phyloP scores from a whole-genome alignment of 768 basidiomycete species.

The Calvatia gigantea region DNA sequence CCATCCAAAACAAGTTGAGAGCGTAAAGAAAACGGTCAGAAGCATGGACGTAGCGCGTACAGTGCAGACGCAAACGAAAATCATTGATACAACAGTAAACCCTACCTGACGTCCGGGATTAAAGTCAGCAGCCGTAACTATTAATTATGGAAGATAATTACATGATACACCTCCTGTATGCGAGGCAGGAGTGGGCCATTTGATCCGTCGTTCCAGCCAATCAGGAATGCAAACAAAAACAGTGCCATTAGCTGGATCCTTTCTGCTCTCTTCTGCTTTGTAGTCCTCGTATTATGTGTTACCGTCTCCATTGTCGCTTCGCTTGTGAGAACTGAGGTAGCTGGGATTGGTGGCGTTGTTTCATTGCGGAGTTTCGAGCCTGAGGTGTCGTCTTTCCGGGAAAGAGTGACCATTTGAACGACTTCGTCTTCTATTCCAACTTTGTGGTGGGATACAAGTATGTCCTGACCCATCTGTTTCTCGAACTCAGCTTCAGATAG shows the following conservation, averaged over 20 bases:
- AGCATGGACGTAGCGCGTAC: no score
- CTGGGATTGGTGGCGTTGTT: no score
- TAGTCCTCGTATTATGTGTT: constrained; percentile 9
- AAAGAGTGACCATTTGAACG: no score
- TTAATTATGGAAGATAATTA: constrained; percentile 24
- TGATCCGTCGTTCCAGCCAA: constrained; percentile 78
- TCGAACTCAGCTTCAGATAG: no score
- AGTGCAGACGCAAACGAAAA: constrained; percentile 46
- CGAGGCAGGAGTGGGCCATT: constrained; percentile 75
- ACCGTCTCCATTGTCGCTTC: no score
- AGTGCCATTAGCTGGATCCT: constrained; percentile 50
- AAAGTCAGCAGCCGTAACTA: neutral
- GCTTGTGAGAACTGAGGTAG: no score
- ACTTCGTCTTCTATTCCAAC: no score
- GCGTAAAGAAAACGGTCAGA: neutral
- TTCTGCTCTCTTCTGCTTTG: constrained; percentile 19
- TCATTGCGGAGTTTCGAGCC: no score
- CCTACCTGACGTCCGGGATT: constrained; percentile 31
- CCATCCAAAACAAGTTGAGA: neutral
- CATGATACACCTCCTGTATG: constrained; percentile 55
- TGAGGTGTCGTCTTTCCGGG: no score
- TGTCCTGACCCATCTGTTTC: no score
- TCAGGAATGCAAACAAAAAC: constrained; percentile 54
- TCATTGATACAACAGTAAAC: constrained; percentile 54
- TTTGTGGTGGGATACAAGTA: no score